Evolutionary conservation across 768 basidiomycete genomes (phyloP), one percentile per base, ranked within the genome.

Genomic region (Amyloporia xantha): DNA sequence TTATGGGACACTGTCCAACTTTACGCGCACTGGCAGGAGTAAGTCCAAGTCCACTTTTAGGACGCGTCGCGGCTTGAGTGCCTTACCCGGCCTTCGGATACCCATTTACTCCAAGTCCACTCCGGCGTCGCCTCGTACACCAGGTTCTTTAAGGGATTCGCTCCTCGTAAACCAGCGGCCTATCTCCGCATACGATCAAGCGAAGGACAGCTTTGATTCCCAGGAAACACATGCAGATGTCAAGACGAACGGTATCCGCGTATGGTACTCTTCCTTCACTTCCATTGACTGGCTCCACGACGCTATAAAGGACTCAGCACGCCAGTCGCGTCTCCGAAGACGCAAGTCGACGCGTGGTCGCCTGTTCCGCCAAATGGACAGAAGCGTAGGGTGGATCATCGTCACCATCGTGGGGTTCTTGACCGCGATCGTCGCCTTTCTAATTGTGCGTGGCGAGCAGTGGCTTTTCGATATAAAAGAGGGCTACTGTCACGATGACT

Each of bases 271-370:
- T 10, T 89, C 87, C 2, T 95, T 84, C 69, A 83, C 89, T 0
- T 91, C 88, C 17, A 86, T 95, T 49, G 93, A 97, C 66, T 97
- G 94, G 95, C 72, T 97, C 47, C 95, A 97, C 59, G 95, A 97
- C 69, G 79, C 90, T 35, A 91, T 97, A 71, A 94, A 96, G 66
- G 91, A 95, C 61, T 91, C 91, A 0, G 78, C 79, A 6, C 86
- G 93, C 24, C 84, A 86, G 54, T 78, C 84, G 27, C 76, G 79
- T 43, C 72, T 95, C 15, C 74, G 90, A 52, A 76, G 70, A 42
- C 77, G 81, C 49, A 83, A 79, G 57, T 89, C 92, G 1, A 15
- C 82, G 27, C 78, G 86, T 17, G 83, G 88, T 1, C 77, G 74
- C 30, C 53, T 86, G 25, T 75, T 75, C 19, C 77, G 86, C 24